Percentiles rank a stretch among this genome's conserved stretches.
Evolutionary conservation across 108 stramenopile species (phyloP).

Genomic region (Nitzschia putrida): DNA sequence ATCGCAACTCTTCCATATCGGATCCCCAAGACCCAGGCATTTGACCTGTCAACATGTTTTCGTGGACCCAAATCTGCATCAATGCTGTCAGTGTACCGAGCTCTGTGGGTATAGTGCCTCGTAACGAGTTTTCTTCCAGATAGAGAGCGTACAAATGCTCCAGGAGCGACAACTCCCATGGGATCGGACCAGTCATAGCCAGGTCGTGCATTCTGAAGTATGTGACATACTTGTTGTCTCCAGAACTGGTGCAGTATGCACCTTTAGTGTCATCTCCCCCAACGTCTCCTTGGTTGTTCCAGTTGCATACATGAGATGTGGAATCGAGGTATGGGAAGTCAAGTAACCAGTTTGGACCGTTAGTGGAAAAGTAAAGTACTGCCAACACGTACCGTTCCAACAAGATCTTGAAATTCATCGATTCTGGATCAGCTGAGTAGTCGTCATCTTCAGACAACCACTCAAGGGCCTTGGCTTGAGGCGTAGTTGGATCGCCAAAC

Average conservation of each 20-base stretch:
- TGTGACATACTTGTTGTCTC: not conserved
- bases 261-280: not conserved
- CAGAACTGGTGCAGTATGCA: not conserved
- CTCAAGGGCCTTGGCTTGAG: not conserved
- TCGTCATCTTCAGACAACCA: slow-evolving; percentile 6
- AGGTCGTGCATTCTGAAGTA: not conserved
- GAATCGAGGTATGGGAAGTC: not conserved
- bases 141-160: not conserved
- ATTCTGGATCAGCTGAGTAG: not conserved
- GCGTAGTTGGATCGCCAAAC: not conserved
- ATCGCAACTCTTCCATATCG: too few relatives aligned
- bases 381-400: slow-evolving; percentile 7
- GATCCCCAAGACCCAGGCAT: too few relatives aligned
- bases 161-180: not conserved
- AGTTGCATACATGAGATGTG: not conserved
- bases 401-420: not conserved
- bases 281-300: not conserved
- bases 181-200: not conserved
- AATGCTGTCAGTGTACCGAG: not conserved
- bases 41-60: not conserved
- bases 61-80: not conserved
- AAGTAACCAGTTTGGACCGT: not conserved
- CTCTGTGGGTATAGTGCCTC: not conserved
- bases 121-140: too few relatives aligned
- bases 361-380: not conserved